These are phyloP conservation scores for Chrysosporium queenslandicum DNA, from an alignment of 2,329 filamentous ascomycete genomes.

Conservation along the genomic window DNA sequence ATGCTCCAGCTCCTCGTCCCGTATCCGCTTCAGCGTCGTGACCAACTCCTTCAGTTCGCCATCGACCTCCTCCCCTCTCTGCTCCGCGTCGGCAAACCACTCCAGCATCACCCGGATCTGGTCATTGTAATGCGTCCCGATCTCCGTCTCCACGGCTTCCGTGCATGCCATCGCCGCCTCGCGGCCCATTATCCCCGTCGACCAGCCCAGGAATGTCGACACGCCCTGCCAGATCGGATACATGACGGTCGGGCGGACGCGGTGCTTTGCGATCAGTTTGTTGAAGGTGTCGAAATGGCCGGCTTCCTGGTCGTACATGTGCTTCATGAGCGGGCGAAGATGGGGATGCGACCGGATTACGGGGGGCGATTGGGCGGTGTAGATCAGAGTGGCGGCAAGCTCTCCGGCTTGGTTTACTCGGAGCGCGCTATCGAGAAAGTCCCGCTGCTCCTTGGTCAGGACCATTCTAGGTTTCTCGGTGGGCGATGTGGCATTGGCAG, in stretches of 20 bases:
- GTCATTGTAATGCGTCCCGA: constrained; percentile 88
- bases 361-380: constrained; percentile 76
- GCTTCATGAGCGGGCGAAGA: constrained; percentile 79
- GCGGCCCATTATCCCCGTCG: constrained; percentile 75
- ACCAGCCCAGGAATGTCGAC: constrained; percentile 75
- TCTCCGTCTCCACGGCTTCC: constrained; percentile 96
- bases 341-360: constrained; percentile 72
- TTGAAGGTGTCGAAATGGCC: constrained; percentile 84
- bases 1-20: constrained; percentile 95
- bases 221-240: constrained; percentile 81
- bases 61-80: constrained; percentile 67
- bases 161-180: constrained; percentile 98
- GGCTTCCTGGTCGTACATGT: constrained; percentile 97
- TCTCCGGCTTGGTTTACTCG: constrained; percentile 97
- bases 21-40: constrained; percentile 64
- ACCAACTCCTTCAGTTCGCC: constrained; percentile 66
- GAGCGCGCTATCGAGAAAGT: constrained; percentile 68
- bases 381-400: constrained; percentile 91
- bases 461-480: constrained; percentile 40
- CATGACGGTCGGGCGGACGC: constrained; percentile 82
- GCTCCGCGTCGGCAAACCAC: constrained; percentile 68
- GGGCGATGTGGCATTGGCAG: constrained; percentile 14
- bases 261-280: constrained; percentile 67
- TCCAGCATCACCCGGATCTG: constrained; percentile 74
- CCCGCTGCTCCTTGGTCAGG: constrained; percentile 58